These are phyloP conservation scores for Salvia hispanica DNA, from an alignment of 257 asterid species.

Conservation along the genomic window DNA sequence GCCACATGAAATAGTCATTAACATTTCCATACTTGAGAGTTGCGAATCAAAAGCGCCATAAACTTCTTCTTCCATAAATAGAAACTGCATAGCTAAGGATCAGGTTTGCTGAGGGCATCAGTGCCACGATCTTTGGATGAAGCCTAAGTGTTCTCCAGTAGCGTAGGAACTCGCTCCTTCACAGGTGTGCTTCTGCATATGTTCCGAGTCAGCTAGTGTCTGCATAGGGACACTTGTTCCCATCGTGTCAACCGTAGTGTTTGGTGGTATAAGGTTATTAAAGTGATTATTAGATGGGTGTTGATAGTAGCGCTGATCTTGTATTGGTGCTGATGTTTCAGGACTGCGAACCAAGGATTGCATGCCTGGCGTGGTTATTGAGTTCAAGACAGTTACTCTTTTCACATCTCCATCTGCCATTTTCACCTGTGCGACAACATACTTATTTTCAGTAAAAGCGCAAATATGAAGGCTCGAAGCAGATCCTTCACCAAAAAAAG, in stretches of 20 bases:
- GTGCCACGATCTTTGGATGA: background rate
- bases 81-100: background rate
- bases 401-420: constrained; percentile 95
- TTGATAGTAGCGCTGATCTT: constrained; percentile 60
- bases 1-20: background rate
- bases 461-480: background rate
- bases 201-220: constrained; percentile 80
- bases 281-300: constrained; percentile 43
- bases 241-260: constrained; percentile 42
- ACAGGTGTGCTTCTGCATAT: constrained; percentile 69
- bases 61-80: background rate
- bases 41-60: background rate
- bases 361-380: constrained; percentile 59
- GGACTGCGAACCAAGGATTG: constrained; percentile 64
- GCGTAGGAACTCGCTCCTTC: constrained; percentile 33
- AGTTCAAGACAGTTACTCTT: constrained; percentile 80
- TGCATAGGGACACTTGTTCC: constrained; percentile 68
- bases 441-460: background rate
- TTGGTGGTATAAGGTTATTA: constrained; percentile 40
- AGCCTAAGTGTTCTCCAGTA: constrained; percentile 11
- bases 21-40: background rate
- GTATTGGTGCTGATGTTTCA: constrained; percentile 66
- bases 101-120: background rate
- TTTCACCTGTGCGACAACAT: constrained; percentile 60
- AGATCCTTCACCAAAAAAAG: constrained; percentile 12